Conservation (phyloP, 202 grass and related monocot species). For the Cymbopogon flexuosus region DNA sequence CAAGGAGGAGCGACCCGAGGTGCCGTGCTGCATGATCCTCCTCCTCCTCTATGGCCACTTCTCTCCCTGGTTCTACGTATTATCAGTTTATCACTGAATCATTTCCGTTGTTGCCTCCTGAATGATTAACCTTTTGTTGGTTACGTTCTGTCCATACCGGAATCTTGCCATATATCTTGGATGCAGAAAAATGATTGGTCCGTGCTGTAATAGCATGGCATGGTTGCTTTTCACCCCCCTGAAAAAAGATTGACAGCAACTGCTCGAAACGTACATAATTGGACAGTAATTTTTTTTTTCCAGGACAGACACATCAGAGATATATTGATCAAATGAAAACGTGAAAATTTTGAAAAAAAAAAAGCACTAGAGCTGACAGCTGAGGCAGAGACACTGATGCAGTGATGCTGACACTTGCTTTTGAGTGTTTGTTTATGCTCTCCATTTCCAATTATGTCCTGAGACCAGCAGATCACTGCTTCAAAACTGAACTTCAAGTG, state of each 20-base stretch:
- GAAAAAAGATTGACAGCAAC: slow-evolving; percentile 13
- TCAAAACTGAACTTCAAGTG: neutral
- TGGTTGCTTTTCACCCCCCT: neutral
- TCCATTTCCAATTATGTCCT: neutral
- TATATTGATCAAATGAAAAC: neutral
- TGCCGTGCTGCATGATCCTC: slow-evolving; percentile 28
- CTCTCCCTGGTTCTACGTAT: neutral
- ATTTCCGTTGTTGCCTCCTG: neutral
- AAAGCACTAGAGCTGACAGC: neutral
- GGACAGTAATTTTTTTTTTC: neutral
- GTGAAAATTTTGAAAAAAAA: neutral
- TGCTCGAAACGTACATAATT: neutral
- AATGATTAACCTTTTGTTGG: neutral
- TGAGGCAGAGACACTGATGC: slow-evolving; percentile 19
- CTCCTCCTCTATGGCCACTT: too few relatives aligned
- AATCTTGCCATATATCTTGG: slow-evolving; percentile 13
- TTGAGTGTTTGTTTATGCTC: neutral
- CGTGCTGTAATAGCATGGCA: neutral
- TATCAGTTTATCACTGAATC: neutral
- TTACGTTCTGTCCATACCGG: neutral
- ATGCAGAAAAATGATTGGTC: neutral
- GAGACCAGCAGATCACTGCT: neutral
- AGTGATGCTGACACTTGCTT: slow-evolving; percentile 23
- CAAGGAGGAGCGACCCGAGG: slow-evolving; percentile 95
- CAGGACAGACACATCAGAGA: too few relatives aligned